Evolutionary conservation across 2,329 filamentous ascomycete species (phyloP).

Genomic region (Cladosporium oxysporum): DNA sequence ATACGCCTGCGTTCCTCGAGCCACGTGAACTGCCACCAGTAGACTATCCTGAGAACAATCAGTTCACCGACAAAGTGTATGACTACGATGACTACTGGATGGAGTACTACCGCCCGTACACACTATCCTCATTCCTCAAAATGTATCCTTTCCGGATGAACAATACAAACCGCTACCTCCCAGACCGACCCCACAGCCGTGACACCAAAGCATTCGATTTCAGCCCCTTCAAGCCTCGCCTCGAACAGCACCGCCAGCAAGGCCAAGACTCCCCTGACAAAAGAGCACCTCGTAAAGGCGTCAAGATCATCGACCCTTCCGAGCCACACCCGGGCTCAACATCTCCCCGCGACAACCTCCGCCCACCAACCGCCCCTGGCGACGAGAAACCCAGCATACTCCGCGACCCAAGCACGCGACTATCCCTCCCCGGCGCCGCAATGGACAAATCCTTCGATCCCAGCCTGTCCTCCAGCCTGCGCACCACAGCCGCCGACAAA

Average conservation of each 20-base stretch:
- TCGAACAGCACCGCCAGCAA: slow-evolving; percentile 39
- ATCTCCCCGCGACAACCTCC: slow-evolving; percentile 3
- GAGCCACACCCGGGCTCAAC: slow-evolving; percentile 1
- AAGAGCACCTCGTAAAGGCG: slow-evolving; percentile 66
- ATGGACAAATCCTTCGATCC: slow-evolving; percentile 21
- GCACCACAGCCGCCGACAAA: slow-evolving; percentile 65
- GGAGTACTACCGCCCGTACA: slow-evolving; percentile 90
- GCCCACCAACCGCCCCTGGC: slow-evolving; percentile 7
- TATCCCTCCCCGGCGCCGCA: slow-evolving; percentile 20
- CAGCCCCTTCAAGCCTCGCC: slow-evolving; percentile 81
- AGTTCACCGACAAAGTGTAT: slow-evolving; percentile 30
- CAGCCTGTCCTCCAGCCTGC: slow-evolving; percentile 20
- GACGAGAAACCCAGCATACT: slow-evolving; percentile 46
- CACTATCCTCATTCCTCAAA: slow-evolving; percentile 85
- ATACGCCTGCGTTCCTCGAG: slow-evolving; percentile 70
- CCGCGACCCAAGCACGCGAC: slow-evolving; percentile 29
- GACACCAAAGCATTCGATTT: slow-evolving; percentile 76
- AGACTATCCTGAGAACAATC: slow-evolving; percentile 24
- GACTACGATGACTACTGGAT: slow-evolving; percentile 94
- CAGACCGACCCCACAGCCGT: slow-evolving; percentile 58
- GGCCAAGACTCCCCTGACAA: slow-evolving; percentile 61
- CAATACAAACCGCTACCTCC: slow-evolving; percentile 80
- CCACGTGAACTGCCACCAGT: slow-evolving; percentile 60
- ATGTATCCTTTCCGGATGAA: slow-evolving; percentile 93
- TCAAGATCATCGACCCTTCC: slow-evolving; percentile 66